These are phyloP conservation scores for Amniculicola lignicola DNA, from an alignment of 495 filamentous ascomycete species.

Conservation along the genomic window DNA sequence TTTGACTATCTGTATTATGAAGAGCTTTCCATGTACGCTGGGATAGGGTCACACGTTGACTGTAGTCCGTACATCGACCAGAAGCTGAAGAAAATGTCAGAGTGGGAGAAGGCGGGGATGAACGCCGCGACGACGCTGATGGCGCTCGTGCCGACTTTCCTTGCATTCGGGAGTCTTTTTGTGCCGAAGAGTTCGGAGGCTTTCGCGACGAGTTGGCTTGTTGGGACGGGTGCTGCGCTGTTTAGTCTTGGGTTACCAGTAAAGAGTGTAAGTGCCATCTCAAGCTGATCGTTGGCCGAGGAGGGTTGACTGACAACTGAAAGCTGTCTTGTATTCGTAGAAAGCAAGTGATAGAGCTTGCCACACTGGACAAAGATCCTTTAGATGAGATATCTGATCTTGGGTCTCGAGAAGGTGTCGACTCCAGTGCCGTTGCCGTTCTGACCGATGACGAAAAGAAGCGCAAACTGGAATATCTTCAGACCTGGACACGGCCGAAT, in stretches of 20 bases:
- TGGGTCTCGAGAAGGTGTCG: no score
- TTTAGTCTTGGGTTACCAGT: constrained; percentile 29
- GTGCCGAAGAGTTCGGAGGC: constrained; percentile 32
- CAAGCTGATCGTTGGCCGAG: no score
- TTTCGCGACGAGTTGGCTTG: constrained; percentile 20
- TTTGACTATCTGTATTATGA: not conserved
- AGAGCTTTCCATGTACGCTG: not conserved
- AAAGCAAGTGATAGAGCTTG: no score
- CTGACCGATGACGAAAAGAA: no score
- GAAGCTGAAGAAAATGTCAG: constrained; percentile 7
- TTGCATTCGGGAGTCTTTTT: constrained; percentile 24
- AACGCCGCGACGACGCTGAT: constrained; percentile 28
- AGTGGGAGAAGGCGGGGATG: constrained; percentile 25
- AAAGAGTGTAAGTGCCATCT: constrained; percentile 21
- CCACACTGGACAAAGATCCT: constrained; percentile 1
- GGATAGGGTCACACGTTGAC: not conserved
- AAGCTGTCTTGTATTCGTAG: no score
- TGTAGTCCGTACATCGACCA: constrained; percentile 6
- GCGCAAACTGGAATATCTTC: not conserved
- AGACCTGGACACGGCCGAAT: not conserved
- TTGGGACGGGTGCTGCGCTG: constrained; percentile 22
- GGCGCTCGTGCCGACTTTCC: constrained; percentile 29
- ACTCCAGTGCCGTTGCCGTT: no score
- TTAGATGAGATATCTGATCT: no score
- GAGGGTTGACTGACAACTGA: no score